Base-by-base conservation (phyloP, 2,329 filamentous ascomycete species). In the Fusarium ramigenum region DNA sequence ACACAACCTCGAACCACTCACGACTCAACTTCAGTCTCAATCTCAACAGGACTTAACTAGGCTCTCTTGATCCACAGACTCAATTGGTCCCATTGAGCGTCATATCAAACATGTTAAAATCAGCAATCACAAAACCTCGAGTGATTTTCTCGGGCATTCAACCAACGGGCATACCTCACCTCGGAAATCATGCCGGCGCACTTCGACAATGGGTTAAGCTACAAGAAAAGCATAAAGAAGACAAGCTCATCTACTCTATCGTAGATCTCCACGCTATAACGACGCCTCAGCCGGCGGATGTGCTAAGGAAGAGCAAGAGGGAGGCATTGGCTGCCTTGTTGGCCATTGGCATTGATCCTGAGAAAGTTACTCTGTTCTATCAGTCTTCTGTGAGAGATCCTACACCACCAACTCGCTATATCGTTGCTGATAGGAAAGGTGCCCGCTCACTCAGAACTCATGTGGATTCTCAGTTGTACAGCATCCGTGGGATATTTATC, bases 261-360 rank as follows among this genome's bases (percentile, higher is more conserved):
- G 96, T 97, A 59, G 96, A 99, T 82, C 86, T 98, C 25, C 96
- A 99, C 83, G 96, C 96, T 70, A 93, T 99, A 78, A 99, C 96
- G 0, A 84, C 92, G 69, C 90, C 90, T 12, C 93, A 96, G 80
- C 83, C 92, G 40, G 87, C 90, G 2, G 81, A 81, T 4, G 82
- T 87, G 67, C 84, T 98, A 69, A 87, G 87, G 59, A 83, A 85
- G 82, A 90, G 89, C 83, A 92, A 92, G 79, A 89, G 89, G 67
- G 91, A 98, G 83, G 91, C 91, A 73, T 84, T 98, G 74, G 95
- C 95, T 12, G 90, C 92, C 46, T 82, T 99, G 65, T 82, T 98
- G 54, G 96, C 96, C 25, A 88, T 97, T 63, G 96, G 96, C 4
- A 84, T 98, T 66, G 89, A 96, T 80, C 93, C 94, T 3, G 86